Conservation (phyloP, 805 yeast species). For the Jamesozyma spencerorum region DNA sequence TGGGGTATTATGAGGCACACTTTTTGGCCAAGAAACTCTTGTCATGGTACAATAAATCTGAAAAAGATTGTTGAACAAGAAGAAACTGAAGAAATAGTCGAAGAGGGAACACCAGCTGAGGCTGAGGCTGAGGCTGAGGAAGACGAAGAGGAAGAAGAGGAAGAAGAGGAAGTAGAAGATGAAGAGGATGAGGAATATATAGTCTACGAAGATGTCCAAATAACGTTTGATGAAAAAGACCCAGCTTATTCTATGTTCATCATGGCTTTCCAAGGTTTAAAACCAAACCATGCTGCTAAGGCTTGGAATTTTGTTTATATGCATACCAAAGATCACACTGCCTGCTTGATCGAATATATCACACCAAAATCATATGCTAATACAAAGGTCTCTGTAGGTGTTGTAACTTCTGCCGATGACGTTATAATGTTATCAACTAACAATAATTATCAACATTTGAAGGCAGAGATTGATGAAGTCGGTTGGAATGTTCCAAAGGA, state of each 20-base stretch:
- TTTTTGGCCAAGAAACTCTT: conserved; percentile 89
- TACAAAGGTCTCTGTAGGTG: conserved; percentile 72
- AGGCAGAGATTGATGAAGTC: conserved; percentile 55
- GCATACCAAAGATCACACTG: conserved; percentile 66
- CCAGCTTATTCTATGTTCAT: conserved; percentile 64
- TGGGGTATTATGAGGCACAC: conserved; percentile 97
- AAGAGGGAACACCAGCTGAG: conserved; percentile 15
- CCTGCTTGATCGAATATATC: conserved; percentile 87
- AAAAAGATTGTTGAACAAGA: conserved; percentile 20
- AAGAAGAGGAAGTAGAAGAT: conserved; percentile 9
- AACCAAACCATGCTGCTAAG: conserved; percentile 98
- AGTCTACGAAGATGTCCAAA: conserved; percentile 15
- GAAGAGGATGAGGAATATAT: conserved; percentile 13
- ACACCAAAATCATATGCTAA: conserved; percentile 86
- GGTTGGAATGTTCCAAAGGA: conserved; percentile 86
- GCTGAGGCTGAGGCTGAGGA: conserved; percentile 12
- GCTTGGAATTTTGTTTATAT: conserved; percentile 90
- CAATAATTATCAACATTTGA: conserved; percentile 53
- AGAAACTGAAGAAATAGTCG: conserved; percentile 10
- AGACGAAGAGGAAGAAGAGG: conserved; percentile 10
- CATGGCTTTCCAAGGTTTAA: conserved; percentile 97
- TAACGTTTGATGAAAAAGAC: conserved; percentile 19
- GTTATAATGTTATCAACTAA: conserved; percentile 57
- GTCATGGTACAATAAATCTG: conserved; percentile 53
- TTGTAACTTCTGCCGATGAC: conserved; percentile 55